Evolutionary conservation across 208 protist species (phyloP).

Genomic region (Herpetomonas samuelpessoai): DNA sequence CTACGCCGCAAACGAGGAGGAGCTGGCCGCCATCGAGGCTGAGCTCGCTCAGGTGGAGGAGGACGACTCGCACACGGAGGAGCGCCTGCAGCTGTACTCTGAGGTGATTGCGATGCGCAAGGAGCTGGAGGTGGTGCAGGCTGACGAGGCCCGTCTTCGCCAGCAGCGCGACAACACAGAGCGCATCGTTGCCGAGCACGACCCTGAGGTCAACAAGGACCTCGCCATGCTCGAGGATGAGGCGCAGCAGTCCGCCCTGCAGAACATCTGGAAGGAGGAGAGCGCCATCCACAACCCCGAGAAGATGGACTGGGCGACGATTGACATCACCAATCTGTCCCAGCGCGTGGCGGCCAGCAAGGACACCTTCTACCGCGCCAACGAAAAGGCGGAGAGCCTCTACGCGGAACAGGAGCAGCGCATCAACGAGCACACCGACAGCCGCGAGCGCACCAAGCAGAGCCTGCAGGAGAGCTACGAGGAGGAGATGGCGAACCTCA

Average conservation of each 20-base stretch:
- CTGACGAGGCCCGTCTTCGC: slow-evolving; percentile 49
- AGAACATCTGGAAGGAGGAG: slow-evolving; percentile 51
- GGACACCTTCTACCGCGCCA: slow-evolving; percentile 25
- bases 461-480: slow-evolving; percentile 46
- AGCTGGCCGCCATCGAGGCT: slow-evolving; percentile 6
- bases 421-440: slow-evolving; percentile 72
- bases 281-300: slow-evolving; percentile 40
- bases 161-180: slow-evolving; percentile 34
- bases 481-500: slow-evolving; percentile 63
- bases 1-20: not conserved
- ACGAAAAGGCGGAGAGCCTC: slow-evolving; percentile 34
- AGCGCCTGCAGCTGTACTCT: slow-evolving; percentile 68
- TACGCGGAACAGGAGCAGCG: slow-evolving; percentile 52
- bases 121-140: slow-evolving; percentile 58
- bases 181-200: slow-evolving; percentile 25
- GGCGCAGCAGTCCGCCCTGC: slow-evolving; percentile 52
- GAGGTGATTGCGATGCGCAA: slow-evolving; percentile 64
- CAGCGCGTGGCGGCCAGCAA: slow-evolving; percentile 35
- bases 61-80: slow-evolving; percentile 26
- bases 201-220: slow-evolving; percentile 44
- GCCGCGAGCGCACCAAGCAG: slow-evolving; percentile 59
- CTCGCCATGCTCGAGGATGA: slow-evolving; percentile 59
- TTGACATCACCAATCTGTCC: slow-evolving; percentile 46
- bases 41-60: slow-evolving; percentile 12
- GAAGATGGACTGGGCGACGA: slow-evolving; percentile 39